These are phyloP conservation scores for Talaromyces sp. DNA, from an alignment of 2,329 filamentous ascomycete species.

Conservation along the genomic window DNA sequence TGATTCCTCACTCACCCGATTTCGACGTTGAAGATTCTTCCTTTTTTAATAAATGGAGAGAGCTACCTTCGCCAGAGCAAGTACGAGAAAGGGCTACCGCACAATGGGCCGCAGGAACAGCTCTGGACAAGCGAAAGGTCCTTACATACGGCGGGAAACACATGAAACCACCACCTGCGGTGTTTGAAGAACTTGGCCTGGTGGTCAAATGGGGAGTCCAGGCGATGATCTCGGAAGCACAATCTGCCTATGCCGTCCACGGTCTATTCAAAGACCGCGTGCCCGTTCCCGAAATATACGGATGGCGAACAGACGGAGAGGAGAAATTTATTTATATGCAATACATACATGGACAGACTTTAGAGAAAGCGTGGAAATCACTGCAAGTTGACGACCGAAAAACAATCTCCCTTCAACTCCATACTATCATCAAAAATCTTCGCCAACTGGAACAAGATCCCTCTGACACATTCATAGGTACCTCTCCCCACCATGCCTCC, in stretches of 20 bases:
- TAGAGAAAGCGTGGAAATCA: neutral
- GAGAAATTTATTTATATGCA: neutral
- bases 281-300: neutral
- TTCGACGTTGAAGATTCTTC: constrained; percentile 15
- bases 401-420: neutral
- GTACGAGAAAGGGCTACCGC: constrained; percentile 12
- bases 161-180: neutral
- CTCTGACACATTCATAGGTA: too few species aligned
- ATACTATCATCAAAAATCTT: neutral
- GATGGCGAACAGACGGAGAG: neutral
- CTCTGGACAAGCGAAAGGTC: neutral
- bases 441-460: too few species aligned
- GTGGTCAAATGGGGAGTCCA: neutral
- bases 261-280: neutral
- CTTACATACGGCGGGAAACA: neutral
- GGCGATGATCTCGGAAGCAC: neutral
- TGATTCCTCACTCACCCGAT: constrained; percentile 12
- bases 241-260: neutral
- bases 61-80: constrained; percentile 17
- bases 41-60: constrained; percentile 15
- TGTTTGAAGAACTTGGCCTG: neutral
- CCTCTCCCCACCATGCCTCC: too few species aligned
- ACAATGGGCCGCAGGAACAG: constrained; percentile 10
- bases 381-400: neutral
- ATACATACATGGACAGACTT: neutral